Evolutionary conservation across 345 rosid species (phyloP).

Genomic region (Litchi chinensis): DNA sequence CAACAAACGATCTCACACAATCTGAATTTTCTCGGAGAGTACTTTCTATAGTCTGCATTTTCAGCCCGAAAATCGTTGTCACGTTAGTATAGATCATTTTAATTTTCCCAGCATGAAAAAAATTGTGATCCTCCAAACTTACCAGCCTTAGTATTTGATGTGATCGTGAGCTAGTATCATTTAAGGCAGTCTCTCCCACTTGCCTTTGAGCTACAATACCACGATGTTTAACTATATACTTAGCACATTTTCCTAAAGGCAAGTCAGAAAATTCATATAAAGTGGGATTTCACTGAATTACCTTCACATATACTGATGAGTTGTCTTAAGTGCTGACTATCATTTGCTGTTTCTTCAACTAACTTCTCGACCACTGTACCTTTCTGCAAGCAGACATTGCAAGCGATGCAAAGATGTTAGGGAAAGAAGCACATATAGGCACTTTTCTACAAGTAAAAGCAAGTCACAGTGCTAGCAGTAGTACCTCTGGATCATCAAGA

Average conservation of each 20-base stretch:
- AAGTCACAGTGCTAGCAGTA: conserved; percentile 9
- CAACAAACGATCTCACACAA: conserved; percentile 91
- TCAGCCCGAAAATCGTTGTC: conserved; percentile 25
- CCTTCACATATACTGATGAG: conserved; percentile 95
- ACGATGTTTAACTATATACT: conserved; percentile 25
- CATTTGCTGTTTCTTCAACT: conserved; percentile 83
- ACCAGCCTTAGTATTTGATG: conserved; percentile 99
- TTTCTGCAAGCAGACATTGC: conserved; percentile 58
- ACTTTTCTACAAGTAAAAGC: conserved; percentile 10
- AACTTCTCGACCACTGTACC: conserved; percentile 98
- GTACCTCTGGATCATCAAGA: conserved; percentile 99
- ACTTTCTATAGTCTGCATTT: conserved; percentile 80
- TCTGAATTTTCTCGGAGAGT: conserved; percentile 92
- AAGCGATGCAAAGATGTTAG: conserved; percentile 4
- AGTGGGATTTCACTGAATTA: conserved; percentile 29
- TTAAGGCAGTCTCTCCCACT: conserved; percentile 99
- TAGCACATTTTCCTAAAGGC: background rate
- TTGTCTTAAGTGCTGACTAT: conserved; percentile 79
- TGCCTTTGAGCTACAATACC: conserved; percentile 85
- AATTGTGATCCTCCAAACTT: conserved; percentile 25
- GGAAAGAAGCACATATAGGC: conserved; percentile 4
- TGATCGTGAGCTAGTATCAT: conserved; percentile 95
- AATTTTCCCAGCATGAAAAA: background rate
- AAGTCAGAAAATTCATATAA: background rate
- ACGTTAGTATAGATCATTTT: conserved; percentile 11